Evolutionary conservation across 202 grass and related monocot genomes (phyloP), one percentile per base, ranked within the genome.

Genomic region (Zoysia matrella): DNA sequence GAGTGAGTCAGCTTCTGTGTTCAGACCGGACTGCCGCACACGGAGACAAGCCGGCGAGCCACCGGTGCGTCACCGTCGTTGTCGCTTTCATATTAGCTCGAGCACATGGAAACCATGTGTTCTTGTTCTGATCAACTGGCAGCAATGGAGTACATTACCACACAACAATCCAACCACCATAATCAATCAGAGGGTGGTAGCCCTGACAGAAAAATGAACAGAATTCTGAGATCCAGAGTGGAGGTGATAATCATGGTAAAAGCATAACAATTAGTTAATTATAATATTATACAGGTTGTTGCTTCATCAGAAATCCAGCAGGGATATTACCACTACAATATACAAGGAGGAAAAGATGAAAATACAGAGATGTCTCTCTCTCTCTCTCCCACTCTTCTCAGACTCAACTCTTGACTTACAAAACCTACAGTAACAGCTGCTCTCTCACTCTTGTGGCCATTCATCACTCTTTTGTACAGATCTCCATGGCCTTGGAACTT

Each of bases 401-500:
- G 14, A 11, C 65, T 69, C 52, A 48, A 11, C 78, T 71, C 66
- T 60, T 79, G 64, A 79, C 76, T 54, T 73, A 61, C 11, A 39
- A 63, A 63, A 86, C 87, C 82, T 89, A 22, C 22, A 22, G 22
- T 22, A 22, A 22, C 22, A 86, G 68, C 60, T 84, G 75, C 63
- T 83, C 52, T 14, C 68, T 55, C 55, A 22, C 22, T 22, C 65
- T 8, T 76, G 30, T 82, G 63, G 79, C 82, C 74, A 83, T 69
- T 75, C 83, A 68, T 74, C 83, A 90, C 84, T 86, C 84, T 71
- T 90, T 86, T 90, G 88, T 90, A 90, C 88, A 90, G 16, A 83
- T 83, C 88, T 75, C 80, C 84, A 86, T 86, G 88, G 79, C 88
- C 69, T 71, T 83, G 83, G 69, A 83, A 80, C 65, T 86, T 86